Percentiles rank a stretch among this genome's conserved stretches.
These are phyloP conservation scores for Dothiorella sarmentorum DNA, from an alignment of 2,329 filamentous ascomycete species.

Conservation along the genomic window DNA sequence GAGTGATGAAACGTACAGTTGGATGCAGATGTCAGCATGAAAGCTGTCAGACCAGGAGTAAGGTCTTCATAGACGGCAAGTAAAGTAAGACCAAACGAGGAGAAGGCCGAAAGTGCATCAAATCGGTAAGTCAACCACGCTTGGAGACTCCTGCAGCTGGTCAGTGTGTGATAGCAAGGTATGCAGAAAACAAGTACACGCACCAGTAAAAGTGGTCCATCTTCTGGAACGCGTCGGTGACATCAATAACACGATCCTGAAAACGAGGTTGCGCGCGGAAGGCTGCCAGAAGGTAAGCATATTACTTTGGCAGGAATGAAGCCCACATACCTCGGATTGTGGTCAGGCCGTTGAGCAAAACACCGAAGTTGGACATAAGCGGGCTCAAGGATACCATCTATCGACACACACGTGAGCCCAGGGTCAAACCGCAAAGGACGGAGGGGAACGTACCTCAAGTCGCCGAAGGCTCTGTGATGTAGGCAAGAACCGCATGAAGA, in stretches of 20 bases:
- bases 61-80: constrained; percentile 73
- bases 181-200: too few relatives aligned
- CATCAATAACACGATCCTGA: constrained; percentile 72
- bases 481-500: constrained; percentile 75
- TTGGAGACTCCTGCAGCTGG: constrained; percentile 57
- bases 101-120: constrained; percentile 65
- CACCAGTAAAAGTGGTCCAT: constrained; percentile 94
- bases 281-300: constrained; percentile 48
- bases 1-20: constrained; percentile 48
- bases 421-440: constrained; percentile 14
- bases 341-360: constrained; percentile 77
- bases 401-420: neutral
- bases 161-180: neutral
- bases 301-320: too few relatives aligned
- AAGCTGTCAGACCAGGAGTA: constrained; percentile 75
- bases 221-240: constrained; percentile 85
- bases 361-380: constrained; percentile 88
- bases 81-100: constrained; percentile 69
- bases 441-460: constrained; percentile 54
- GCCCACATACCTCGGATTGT: constrained; percentile 60
- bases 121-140: constrained; percentile 82
- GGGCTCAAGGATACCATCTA: constrained; percentile 81
- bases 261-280: constrained; percentile 77
- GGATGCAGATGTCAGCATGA: constrained; percentile 71
- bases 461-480: constrained; percentile 78